Evolutionary conservation across 768 basidiomycete genomes (phyloP).

Genomic region (Pulveroboletus sp.): DNA sequence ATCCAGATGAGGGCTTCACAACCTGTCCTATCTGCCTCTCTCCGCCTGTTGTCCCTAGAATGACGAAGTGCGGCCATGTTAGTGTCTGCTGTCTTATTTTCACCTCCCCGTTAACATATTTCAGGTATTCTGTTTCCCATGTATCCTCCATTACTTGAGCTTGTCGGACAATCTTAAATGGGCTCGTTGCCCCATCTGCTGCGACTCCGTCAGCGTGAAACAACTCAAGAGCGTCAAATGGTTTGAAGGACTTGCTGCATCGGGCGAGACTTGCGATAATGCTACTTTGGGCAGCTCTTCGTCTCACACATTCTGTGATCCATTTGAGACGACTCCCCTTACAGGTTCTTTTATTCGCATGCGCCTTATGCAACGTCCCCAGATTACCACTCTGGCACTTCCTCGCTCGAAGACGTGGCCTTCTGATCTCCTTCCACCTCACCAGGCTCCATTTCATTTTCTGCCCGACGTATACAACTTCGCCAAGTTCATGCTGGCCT

Average conservation of each 20-base stretch:
- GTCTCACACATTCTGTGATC: slow-evolving; percentile 37
- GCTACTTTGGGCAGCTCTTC: slow-evolving; percentile 37
- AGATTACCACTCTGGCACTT: slow-evolving; percentile 90
- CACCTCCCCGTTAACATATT: slow-evolving; percentile 13
- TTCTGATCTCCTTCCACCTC: slow-evolving; percentile 84
- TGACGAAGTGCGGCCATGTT: slow-evolving; percentile 98
- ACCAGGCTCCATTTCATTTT: slow-evolving; percentile 94
- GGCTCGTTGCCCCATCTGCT: slow-evolving; percentile 94
- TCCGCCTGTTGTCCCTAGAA: slow-evolving; percentile 81
- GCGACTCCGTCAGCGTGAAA: slow-evolving; percentile 84
- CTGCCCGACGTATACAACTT: slow-evolving; percentile 85
- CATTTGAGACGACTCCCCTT: slow-evolving; percentile 39
- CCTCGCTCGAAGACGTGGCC: slow-evolving; percentile 93
- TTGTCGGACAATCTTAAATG: slow-evolving; percentile 79
- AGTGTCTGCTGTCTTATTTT: slow-evolving; percentile 32
- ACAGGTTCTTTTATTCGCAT: slow-evolving; percentile 66
- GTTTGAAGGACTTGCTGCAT: slow-evolving; percentile 52
- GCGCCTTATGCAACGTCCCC: slow-evolving; percentile 89
- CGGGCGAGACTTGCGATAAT: slow-evolving; percentile 28
- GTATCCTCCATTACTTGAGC: slow-evolving; percentile 86
- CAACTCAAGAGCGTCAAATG: slow-evolving; percentile 94
- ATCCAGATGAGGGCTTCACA: slow-evolving; percentile 56
- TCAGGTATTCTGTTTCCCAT: slow-evolving; percentile 92
- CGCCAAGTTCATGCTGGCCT: slow-evolving; percentile 95
- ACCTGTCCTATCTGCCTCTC: slow-evolving; percentile 95